Evolutionary conservation across 2,329 filamentous ascomycete genomes (phyloP).

Genomic region (Trichoderma sp.): DNA sequence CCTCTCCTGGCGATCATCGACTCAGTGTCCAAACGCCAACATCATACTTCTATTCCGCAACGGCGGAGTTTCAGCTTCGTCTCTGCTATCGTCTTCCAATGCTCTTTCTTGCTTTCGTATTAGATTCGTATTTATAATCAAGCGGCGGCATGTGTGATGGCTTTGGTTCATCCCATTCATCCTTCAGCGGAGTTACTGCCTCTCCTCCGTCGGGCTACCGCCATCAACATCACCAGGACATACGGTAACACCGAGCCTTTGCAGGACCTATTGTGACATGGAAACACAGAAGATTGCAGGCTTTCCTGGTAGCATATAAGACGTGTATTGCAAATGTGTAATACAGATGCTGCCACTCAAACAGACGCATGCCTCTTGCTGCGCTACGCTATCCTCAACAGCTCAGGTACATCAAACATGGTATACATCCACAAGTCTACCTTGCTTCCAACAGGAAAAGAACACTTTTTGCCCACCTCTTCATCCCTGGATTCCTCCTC

Average conservation of each 20-base stretch:
- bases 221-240: too few relatives aligned
- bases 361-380: too few relatives aligned
- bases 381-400: neutral
- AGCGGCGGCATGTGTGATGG: too few relatives aligned
- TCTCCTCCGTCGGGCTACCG: too few relatives aligned
- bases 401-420: conserved; percentile 16
- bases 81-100: neutral
- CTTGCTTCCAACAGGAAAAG: neutral
- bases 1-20: neutral
- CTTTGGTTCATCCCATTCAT: too few relatives aligned
- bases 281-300: too few relatives aligned
- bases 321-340: too few relatives aligned
- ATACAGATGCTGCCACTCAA: too few relatives aligned
- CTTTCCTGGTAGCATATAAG: too few relatives aligned
- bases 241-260: too few relatives aligned
- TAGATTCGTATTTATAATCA: neutral
- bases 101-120: neutral
- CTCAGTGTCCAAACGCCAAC: neutral
- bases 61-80: neutral
- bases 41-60: neutral
- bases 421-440: conserved; percentile 26
- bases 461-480: conserved; percentile 22
- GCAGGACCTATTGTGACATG: too few relatives aligned
- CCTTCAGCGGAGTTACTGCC: too few relatives aligned
- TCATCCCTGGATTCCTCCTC: conserved; percentile 16